Conservation (phyloP, 2,329 filamentous ascomycete genomes). For the Piedraia hortae region DNA sequence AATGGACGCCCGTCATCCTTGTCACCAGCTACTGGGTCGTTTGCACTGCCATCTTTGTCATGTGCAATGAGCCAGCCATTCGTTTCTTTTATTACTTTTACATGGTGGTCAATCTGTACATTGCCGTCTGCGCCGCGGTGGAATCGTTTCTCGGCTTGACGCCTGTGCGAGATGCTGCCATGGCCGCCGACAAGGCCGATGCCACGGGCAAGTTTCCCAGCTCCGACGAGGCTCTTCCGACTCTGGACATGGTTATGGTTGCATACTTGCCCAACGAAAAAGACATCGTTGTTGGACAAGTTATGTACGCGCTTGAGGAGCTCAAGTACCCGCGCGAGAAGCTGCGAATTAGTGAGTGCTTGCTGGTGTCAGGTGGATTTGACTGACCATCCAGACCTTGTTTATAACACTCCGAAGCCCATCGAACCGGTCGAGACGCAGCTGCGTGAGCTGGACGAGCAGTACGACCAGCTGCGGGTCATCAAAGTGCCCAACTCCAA, state of each 20-base stretch:
- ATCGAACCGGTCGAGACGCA: conserved; percentile 21
- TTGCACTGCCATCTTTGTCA: conserved; percentile 9
- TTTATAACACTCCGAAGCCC: conserved; percentile 22
- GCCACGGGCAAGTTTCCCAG: conserved; percentile 6
- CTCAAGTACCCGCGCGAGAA: conserved; percentile 20
- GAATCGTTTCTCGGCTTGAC: conserved; percentile 11
- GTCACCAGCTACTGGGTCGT: conserved; percentile 10
- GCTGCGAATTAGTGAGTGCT: conserved; percentile 16
- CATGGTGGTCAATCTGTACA: conserved; percentile 11
- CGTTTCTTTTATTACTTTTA: conserved; percentile 12
- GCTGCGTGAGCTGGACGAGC: conserved; percentile 13
- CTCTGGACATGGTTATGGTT: conserved; percentile 22
- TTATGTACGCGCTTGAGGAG: conserved; percentile 20
- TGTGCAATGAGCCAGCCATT: conserved; percentile 7
- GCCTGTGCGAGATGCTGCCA: conserved; percentile 8
- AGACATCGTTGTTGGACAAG: conserved; percentile 2
- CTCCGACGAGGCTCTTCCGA: conserved; percentile 9
- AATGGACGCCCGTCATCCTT: conserved; percentile 9
- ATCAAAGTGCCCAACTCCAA: conserved; percentile 22
- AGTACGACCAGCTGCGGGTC: conserved; percentile 17
- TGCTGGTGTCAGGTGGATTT: background rate
- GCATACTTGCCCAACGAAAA: conserved; percentile 25
- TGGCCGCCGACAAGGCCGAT: conserved; percentile 9
- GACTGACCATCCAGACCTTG: conserved; percentile 6
- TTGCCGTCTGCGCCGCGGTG: conserved; percentile 7